A percentile compares a stretch with the other conserved stretches of the same genome.
These are phyloP conservation scores for Ceratopteris richardii DNA, from an alignment of 75 land plant species.

Conservation along the genomic window DNA sequence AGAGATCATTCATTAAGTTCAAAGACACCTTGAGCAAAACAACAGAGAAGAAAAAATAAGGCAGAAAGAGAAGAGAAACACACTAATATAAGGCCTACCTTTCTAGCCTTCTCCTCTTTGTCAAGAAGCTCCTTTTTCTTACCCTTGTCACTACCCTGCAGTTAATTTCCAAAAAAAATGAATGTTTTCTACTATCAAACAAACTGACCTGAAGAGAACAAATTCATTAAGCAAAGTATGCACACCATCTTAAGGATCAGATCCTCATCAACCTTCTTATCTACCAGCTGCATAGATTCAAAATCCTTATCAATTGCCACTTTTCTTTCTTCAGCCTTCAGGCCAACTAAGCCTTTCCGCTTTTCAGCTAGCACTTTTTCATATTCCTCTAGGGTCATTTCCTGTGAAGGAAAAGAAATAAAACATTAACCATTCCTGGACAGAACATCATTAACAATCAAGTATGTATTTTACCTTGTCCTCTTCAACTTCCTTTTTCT, in stretches of 20 bases:
- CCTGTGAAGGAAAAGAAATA: slow-evolving; percentile 30
- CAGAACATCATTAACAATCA: too few relatives aligned
- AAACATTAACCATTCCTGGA: too few relatives aligned
- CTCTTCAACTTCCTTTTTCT: slow-evolving; percentile 54
- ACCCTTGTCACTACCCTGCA: slow-evolving; percentile 58
- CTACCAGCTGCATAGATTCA: slow-evolving; percentile 57
- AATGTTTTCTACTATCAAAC: too few relatives aligned
- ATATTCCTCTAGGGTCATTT: slow-evolving; percentile 90
- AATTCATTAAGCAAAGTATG: too few relatives aligned
- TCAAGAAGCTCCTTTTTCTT: slow-evolving; percentile 57
- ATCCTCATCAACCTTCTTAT: slow-evolving; percentile 61
- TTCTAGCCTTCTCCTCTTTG: slow-evolving; percentile 58
- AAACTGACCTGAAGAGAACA: too few relatives aligned
- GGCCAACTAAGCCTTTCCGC: slow-evolving; percentile 51
- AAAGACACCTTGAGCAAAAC: too few relatives aligned
- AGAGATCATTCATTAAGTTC: too few relatives aligned
- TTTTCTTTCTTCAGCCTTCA: slow-evolving; percentile 75
- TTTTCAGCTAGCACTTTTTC: slow-evolving; percentile 71
- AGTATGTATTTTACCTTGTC: too few relatives aligned
- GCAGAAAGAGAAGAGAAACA: too few relatives aligned
- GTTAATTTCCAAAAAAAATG: too few relatives aligned
- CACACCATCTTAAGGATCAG: slow-evolving; percentile 68
- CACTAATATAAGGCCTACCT: too few relatives aligned
- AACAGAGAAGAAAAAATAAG: too few relatives aligned
- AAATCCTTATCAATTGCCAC: slow-evolving; percentile 54